Conservation (phyloP, 768 basidiomycete genomes). For the Mrakia gelida region DNA sequence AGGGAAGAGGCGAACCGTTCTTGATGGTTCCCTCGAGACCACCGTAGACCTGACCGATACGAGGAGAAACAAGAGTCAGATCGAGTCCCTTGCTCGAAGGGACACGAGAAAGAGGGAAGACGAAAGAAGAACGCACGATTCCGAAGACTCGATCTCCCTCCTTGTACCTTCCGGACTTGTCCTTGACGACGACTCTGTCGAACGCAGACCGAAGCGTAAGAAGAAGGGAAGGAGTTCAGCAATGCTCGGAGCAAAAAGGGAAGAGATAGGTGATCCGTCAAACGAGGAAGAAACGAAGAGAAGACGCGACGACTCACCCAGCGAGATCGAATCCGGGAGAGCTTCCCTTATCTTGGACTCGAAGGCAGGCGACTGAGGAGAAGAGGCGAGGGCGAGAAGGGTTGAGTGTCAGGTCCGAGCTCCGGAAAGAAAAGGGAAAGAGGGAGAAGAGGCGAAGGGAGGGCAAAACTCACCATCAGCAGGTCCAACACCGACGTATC, state of each 20-base stretch:
- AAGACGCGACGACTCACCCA: background rate
- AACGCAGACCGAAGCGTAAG: too few relatives aligned
- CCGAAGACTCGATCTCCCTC: slow-evolving; percentile 3
- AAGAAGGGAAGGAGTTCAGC: too few relatives aligned
- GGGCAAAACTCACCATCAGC: background rate
- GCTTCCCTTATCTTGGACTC: background rate
- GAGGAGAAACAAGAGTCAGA: background rate
- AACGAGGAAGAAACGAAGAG: too few relatives aligned
- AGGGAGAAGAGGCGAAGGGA: too few relatives aligned
- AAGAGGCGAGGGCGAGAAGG: background rate
- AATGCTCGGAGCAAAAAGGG: too few relatives aligned
- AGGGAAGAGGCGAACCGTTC: background rate
- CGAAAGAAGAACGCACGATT: background rate
- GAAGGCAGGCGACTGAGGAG: background rate
- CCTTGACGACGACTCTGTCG: background rate
- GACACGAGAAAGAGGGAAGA: too few relatives aligned
- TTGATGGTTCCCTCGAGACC: background rate
- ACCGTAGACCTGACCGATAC: background rate
- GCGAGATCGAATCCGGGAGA: background rate
- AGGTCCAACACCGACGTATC: background rate
- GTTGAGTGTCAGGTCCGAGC: background rate
- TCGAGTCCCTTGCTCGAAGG: background rate
- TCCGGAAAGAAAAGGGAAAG: too few relatives aligned
- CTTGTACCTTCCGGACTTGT: background rate
- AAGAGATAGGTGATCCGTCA: too few relatives aligned